phyloP scores from a whole-genome alignment of 2,329 filamentous ascomycete species.

The Moelleriella libera region DNA sequence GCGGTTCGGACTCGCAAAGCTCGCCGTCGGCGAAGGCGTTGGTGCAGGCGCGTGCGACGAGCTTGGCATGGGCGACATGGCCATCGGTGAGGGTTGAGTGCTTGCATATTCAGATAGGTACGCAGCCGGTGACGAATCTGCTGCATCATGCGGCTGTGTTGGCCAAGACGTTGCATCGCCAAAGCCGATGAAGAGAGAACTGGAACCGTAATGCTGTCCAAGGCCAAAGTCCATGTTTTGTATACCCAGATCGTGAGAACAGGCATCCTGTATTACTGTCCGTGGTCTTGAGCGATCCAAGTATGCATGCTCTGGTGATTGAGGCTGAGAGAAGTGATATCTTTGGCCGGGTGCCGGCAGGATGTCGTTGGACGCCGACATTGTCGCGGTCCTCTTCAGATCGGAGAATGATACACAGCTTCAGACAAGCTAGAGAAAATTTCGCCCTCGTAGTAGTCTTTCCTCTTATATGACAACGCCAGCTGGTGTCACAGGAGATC shows the following conservation, averaged over 20 bases:
- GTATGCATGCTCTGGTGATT: background rate
- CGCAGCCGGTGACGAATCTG: conserved; percentile 1
- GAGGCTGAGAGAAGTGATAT: background rate
- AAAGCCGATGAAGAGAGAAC: background rate
- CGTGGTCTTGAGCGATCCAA: background rate
- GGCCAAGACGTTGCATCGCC: conserved; percentile 2
- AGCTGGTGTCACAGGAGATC: background rate
- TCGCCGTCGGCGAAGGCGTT: conserved; percentile 1
- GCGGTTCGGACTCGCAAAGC: conserved; percentile 1
- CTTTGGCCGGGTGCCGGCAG: background rate
- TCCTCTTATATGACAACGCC: too few relatives aligned
- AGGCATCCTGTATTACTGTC: background rate
- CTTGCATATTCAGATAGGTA: conserved; percentile 2
- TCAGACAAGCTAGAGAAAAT: too few relatives aligned
- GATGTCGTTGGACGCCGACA: background rate
- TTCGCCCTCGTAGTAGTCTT: too few relatives aligned
- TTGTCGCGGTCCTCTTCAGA: background rate
- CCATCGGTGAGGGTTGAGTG: background rate
- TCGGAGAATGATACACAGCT: background rate
- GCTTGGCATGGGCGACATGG: conserved; percentile 1
- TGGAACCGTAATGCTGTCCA: background rate
- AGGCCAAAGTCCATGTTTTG: background rate
- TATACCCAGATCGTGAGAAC: background rate
- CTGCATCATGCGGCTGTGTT: background rate
- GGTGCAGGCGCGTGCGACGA: background rate